Percentiles rank a stretch among this genome's conserved stretches.
Conservation (phyloP, 768 basidiomycete species). For the Ephemerocybe angulata region DNA sequence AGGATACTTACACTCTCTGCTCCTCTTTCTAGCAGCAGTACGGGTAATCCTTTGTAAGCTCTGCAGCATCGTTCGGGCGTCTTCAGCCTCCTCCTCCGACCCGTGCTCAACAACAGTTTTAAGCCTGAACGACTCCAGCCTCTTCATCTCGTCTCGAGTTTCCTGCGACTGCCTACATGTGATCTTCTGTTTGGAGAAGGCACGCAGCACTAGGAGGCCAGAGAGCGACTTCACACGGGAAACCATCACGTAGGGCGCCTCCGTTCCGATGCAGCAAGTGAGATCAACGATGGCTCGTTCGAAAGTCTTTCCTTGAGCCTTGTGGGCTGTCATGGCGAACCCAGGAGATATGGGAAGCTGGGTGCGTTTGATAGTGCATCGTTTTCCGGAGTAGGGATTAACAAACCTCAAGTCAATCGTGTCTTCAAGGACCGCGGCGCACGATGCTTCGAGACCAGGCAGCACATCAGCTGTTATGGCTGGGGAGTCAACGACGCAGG, state of each 20-base stretch:
- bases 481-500: not conserved
- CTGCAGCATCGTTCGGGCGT: not conserved
- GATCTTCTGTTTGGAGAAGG: not conserved
- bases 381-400: conserved; percentile 4
- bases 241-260: conserved; percentile 40
- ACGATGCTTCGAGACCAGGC: not conserved
- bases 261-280: conserved; percentile 23
- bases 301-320: conserved; percentile 37
- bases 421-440: not conserved
- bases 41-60: not conserved
- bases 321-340: conserved; percentile 39
- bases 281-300: conserved; percentile 30
- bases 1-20: no score
- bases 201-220: conserved; percentile 28
- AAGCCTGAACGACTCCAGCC: not conserved
- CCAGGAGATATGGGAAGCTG: conserved; percentile 36
- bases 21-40: not conserved
- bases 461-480: not conserved
- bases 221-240: conserved; percentile 28
- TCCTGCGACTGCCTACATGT: not conserved
- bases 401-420: not conserved
- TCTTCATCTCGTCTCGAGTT: not conserved
- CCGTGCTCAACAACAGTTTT: not conserved
- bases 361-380: conserved; percentile 19
- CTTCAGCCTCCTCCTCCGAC: not conserved